Percentiles rank a stretch among this genome's conserved stretches.
Evolutionary conservation across 805 yeast species (phyloP).

Genomic region (Schwanniomyces vanrijiae): DNA sequence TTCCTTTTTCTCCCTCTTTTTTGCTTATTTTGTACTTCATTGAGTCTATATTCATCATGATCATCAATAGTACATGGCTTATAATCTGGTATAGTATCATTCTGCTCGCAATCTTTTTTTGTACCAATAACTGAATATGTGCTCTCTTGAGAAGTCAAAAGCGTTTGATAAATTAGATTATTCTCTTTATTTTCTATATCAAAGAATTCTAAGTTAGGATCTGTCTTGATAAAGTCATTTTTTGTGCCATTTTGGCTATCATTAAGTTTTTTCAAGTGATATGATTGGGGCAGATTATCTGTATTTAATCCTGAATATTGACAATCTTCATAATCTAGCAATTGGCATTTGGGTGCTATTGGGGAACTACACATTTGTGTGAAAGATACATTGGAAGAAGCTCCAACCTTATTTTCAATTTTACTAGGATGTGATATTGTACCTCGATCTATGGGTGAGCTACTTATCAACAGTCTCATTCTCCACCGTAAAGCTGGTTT

Average conservation of each 20-base stretch:
- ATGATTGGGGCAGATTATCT: background rate
- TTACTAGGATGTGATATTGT: background rate
- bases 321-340: slow-evolving; percentile 18
- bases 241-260: background rate
- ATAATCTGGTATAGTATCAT: background rate
- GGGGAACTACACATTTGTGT: slow-evolving; percentile 15
- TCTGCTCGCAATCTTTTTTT: background rate
- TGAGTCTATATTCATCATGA: background rate
- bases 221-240: background rate
- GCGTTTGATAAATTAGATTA: background rate
- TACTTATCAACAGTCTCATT: background rate
- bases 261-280: background rate
- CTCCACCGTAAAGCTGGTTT: background rate
- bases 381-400: background rate
- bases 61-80: too few relatives aligned
- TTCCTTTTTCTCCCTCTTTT: background rate
- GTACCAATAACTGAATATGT: background rate
- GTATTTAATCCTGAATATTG: slow-evolving; percentile 7
- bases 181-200: background rate
- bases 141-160: background rate
- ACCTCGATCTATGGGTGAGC: background rate
- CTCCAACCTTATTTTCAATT: background rate
- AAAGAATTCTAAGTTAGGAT: background rate
- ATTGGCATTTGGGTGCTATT: slow-evolving; percentile 5
- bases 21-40: background rate